Evolutionary conservation across 352 stramenopile genomes (phyloP).

Genomic region (Blastocystis sp.): DNA sequence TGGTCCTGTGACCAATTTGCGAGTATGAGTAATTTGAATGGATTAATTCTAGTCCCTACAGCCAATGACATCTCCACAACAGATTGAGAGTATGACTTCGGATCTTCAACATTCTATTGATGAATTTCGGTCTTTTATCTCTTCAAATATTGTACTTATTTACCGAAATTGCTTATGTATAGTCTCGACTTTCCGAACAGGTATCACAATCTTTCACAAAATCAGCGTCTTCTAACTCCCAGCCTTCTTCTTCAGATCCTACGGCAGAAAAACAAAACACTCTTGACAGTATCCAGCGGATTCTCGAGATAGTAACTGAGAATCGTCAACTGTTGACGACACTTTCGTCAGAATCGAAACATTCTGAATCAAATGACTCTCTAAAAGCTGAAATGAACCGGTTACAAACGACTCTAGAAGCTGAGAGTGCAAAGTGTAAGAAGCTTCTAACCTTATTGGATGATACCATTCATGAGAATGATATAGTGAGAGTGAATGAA

Average conservation of each 20-base stretch:
- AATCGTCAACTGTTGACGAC: background rate
- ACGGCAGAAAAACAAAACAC: background rate
- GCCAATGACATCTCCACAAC: background rate
- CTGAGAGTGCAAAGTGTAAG: background rate
- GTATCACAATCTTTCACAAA: background rate
- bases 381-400: background rate
- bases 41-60: background rate
- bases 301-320: background rate
- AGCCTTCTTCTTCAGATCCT: background rate
- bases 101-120: background rate
- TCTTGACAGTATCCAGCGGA: background rate
- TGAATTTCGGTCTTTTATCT: background rate
- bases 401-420: background rate
- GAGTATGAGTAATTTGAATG: background rate
- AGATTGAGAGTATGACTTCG: background rate
- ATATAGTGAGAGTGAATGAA: background rate
- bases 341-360: background rate
- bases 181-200: background rate
- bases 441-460: background rate
- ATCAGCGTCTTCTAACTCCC: background rate
- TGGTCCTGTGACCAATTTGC: background rate
- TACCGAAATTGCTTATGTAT: background rate
- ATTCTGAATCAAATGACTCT: background rate
- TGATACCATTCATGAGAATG: conserved; percentile 22
- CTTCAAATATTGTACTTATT: background rate